A percentile compares a stretch with the other conserved stretches of the same genome.
phyloP scores from a whole-genome alignment of 306 rosid genomes.

The Phaseolus lunatus region DNA sequence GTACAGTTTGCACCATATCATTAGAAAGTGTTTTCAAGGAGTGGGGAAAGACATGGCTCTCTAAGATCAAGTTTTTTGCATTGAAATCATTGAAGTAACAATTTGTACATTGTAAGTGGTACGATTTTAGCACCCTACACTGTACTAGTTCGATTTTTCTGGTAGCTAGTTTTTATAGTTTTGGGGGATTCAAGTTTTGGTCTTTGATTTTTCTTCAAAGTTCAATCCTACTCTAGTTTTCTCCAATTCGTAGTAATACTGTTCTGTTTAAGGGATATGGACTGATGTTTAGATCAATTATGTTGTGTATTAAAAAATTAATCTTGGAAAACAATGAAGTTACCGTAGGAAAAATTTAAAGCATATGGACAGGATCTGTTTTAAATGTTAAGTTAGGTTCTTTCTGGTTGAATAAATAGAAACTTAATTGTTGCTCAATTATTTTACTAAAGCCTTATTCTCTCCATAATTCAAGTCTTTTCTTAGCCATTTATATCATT shows the following conservation, averaged over 20 bases:
- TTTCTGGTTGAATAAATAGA: constrained; percentile 13
- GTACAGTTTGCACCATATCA: constrained; percentile 6
- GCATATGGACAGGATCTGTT: constrained; percentile 1
- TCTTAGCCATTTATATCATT: no score
- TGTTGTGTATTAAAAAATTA: constrained; percentile 1
- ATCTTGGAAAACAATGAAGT: constrained; percentile 9
- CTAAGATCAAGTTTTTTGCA: neutral
- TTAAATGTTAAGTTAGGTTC: constrained; percentile 12
- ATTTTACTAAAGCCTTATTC: neutral
- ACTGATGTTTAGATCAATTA: neutral
- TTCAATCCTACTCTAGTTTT: neutral
- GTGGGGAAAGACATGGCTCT: neutral
- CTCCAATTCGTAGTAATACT: constrained; percentile 7
- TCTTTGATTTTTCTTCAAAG: neutral
- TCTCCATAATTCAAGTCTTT: neutral
- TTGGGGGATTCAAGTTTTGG: constrained; percentile 35
- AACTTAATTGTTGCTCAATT: neutral
- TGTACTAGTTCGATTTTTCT: neutral
- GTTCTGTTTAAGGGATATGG: constrained; percentile 9
- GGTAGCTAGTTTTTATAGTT: constrained; percentile 7
- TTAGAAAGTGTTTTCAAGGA: neutral
- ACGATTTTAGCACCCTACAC: constrained; percentile 7
- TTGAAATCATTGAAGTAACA: constrained; percentile 2
- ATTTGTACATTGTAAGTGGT: neutral
- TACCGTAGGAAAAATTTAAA: neutral